Evolutionary conservation across 768 basidiomycete species (phyloP).

Genomic region (Calocybe gangraenosa): DNA sequence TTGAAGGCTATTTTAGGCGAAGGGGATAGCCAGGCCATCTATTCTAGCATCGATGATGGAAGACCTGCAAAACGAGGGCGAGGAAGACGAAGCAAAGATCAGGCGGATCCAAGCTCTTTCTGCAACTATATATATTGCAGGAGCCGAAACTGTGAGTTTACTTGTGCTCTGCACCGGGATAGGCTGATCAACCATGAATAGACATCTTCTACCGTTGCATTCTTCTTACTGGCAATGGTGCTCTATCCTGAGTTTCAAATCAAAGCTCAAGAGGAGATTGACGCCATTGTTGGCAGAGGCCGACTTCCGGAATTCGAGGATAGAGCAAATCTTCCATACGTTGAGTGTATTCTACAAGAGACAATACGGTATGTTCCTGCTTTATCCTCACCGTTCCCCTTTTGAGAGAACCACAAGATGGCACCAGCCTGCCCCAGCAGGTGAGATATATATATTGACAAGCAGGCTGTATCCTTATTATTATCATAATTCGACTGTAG

Average conservation of each 20-base stretch:
- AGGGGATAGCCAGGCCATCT: constrained; percentile 15
- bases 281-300: constrained; percentile 20
- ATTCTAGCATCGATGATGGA: constrained; percentile 17
- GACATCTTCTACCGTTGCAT: constrained; percentile 15
- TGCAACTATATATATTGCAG: too few relatives aligned
- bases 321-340: constrained; percentile 6
- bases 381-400: not conserved
- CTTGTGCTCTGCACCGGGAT: not conserved
- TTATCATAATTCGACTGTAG: not conserved
- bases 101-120: constrained; percentile 18
- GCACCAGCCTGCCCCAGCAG: constrained; percentile 9
- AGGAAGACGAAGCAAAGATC: not conserved
- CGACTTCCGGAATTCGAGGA: constrained; percentile 17
- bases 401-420: not conserved
- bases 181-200: too few relatives aligned
- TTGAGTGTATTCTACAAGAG: constrained; percentile 17
- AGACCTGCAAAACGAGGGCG: constrained; percentile 1
- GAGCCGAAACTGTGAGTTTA: constrained; percentile 30
- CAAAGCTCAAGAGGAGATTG: constrained; percentile 26
- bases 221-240: constrained; percentile 28
- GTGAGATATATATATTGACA: not conserved
- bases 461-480: too few relatives aligned
- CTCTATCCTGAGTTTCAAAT: constrained; percentile 24
- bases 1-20: constrained; percentile 9
- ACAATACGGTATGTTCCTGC: constrained; percentile 11